Conservation (phyloP, 78 protist species). For the Anaeramoeba flamelloides region DNA sequence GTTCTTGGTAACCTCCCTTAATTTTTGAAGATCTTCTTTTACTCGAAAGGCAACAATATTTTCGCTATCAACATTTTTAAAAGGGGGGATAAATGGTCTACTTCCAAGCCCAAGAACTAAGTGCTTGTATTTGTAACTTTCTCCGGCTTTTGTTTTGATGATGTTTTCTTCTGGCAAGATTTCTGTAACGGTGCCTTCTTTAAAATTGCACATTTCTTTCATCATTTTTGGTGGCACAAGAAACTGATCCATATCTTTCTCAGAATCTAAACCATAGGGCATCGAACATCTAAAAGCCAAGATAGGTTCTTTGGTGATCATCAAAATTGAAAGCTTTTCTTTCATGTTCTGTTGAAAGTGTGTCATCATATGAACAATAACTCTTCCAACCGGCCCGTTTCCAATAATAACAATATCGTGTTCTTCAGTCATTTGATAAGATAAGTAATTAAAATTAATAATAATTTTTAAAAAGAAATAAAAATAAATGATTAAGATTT, state of each 20-base stretch:
- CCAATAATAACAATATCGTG: background rate
- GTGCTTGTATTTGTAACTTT: background rate
- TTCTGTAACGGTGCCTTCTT: background rate
- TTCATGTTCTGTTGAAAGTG: background rate
- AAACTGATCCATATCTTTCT: background rate
- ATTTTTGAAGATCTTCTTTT: background rate
- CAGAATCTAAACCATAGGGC: background rate
- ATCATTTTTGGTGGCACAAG: background rate
- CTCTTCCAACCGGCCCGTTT: background rate
- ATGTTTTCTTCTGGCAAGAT: background rate
- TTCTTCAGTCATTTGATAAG: background rate
- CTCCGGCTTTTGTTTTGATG: background rate
- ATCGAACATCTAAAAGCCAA: background rate
- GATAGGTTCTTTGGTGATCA: background rate
- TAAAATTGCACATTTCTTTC: background rate
- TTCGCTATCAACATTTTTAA: background rate
- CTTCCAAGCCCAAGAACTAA: background rate
- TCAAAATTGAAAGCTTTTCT: background rate
- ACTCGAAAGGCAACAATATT: background rate
- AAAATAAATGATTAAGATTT: no score
- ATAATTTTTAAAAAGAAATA: no score
- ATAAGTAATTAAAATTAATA: no score
- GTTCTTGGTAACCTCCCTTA: background rate
- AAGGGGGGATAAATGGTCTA: background rate
- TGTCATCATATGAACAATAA: background rate